Evolutionary conservation across 805 yeast species (phyloP).

Genomic region (Nakazawaea ishiwadae): DNA sequence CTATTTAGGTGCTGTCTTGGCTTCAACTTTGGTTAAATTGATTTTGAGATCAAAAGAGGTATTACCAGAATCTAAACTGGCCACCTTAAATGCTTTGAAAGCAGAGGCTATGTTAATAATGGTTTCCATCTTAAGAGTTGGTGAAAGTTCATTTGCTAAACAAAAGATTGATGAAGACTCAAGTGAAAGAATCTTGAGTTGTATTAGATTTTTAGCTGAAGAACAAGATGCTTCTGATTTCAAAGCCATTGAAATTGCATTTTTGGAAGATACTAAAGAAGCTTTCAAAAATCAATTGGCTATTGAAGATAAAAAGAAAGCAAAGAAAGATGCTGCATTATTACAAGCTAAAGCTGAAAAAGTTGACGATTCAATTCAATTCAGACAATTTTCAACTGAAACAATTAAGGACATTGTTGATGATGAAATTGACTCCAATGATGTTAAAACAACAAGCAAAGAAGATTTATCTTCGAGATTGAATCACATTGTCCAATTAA

Average conservation of each 20-base stretch:
- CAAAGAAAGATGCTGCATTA: slow-evolving; percentile 50
- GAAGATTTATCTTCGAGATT: slow-evolving; percentile 72
- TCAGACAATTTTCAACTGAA: slow-evolving; percentile 69
- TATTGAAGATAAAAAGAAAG: slow-evolving; percentile 53
- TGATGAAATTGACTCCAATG: slow-evolving; percentile 50
- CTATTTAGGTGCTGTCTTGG: slow-evolving; percentile 82
- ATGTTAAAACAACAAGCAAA: slow-evolving; percentile 43
- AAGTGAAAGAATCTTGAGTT: slow-evolving; percentile 88
- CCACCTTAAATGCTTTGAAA: slow-evolving; percentile 69
- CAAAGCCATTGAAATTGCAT: slow-evolving; percentile 52
- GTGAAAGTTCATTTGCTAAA: slow-evolving; percentile 64
- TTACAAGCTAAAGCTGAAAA: slow-evolving; percentile 63
- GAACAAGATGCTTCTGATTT: slow-evolving; percentile 44
- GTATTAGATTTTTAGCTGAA: slow-evolving; percentile 74
- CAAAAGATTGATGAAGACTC: slow-evolving; percentile 93
- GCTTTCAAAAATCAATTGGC: slow-evolving; percentile 75
- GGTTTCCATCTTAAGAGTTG: slow-evolving; percentile 88
- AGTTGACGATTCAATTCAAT: slow-evolving; percentile 71
- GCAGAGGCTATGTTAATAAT: slow-evolving; percentile 93
- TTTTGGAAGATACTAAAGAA: slow-evolving; percentile 80
- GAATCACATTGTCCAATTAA: slow-evolving; percentile 83
- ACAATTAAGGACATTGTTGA: slow-evolving; percentile 40
- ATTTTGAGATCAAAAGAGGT: slow-evolving; percentile 68
- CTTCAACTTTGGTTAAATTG: slow-evolving; percentile 85
- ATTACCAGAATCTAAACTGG: slow-evolving; percentile 41